Evolutionary conservation across 2,329 filamentous ascomycete species (phyloP).

Genomic region (Aspergillus candidus): DNA sequence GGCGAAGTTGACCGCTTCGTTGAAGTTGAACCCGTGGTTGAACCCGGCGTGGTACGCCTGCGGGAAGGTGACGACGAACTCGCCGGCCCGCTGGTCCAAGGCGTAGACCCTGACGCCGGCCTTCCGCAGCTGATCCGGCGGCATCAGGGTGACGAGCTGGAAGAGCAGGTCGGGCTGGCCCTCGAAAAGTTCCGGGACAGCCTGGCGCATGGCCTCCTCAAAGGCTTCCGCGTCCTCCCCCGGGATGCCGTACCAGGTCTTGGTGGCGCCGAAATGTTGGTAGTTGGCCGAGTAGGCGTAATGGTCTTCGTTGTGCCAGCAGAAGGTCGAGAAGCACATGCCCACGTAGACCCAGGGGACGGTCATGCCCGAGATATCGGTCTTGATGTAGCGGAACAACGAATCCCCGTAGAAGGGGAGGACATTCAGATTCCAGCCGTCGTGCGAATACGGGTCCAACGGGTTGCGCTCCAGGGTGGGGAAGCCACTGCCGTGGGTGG

Average conservation of each 20-base stretch:
- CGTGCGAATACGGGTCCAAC: conserved; percentile 74
- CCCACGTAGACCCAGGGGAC: conserved; percentile 98
- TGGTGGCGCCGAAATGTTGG: conserved; percentile 95
- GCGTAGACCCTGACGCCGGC: conserved; percentile 91
- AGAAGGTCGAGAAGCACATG: conserved; percentile 99
- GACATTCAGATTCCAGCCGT: conserved; percentile 94
- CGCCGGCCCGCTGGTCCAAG: conserved; percentile 89
- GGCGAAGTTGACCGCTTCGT: conserved; percentile 97
- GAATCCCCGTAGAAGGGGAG: conserved; percentile 86
- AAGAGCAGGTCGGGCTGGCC: conserved; percentile 94
- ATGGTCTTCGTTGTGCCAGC: conserved; percentile 98
- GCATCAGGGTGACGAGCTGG: conserved; percentile 92
- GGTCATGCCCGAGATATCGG: conserved; percentile 98
- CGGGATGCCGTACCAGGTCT: conserved; percentile 98
- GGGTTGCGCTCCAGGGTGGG: conserved; percentile 90
- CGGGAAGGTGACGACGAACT: conserved; percentile 94
- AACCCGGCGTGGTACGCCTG: conserved; percentile 97
- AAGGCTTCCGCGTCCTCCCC: conserved; percentile 91
- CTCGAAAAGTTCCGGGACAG: conserved; percentile 93
- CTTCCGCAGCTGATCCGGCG: conserved; percentile 86
- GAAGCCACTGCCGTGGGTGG: conserved; percentile 94
- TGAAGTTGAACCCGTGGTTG: conserved; percentile 98
- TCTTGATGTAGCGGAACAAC: conserved; percentile 93
- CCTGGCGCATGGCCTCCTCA: conserved; percentile 88
- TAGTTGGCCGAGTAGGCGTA: conserved; percentile 98